Conservation (phyloP, 106 monocot species). For the Xerophyta viscosa region DNA sequence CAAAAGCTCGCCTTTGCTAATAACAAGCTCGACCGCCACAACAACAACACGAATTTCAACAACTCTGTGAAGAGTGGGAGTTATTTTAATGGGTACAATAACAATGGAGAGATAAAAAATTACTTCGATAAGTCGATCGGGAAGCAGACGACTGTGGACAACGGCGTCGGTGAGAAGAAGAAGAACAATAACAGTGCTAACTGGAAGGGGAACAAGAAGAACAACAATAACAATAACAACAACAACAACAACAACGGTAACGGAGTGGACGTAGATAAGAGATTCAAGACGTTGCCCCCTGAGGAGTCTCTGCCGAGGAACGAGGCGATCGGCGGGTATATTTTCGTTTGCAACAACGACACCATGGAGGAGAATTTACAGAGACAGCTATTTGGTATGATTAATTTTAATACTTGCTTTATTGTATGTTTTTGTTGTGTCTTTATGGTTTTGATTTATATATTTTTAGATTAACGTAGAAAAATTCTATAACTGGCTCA, state of each 20-base stretch:
- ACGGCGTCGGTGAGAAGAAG: slow-evolving; percentile 9
- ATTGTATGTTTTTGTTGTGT: neutral
- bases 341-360: slow-evolving; percentile 98
- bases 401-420: too few species aligned
- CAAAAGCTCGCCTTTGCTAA: slow-evolving; percentile 55
- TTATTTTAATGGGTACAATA: slow-evolving; percentile 7
- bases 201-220: slow-evolving; percentile 18
- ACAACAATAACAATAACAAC: too few species aligned
- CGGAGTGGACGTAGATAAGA: slow-evolving; percentile 40
- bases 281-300: slow-evolving; percentile 89
- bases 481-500: too few species aligned
- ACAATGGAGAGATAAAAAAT: slow-evolving; percentile 37
- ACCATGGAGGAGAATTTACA: slow-evolving; percentile 96
- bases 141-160: slow-evolving; percentile 16
- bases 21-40: slow-evolving; percentile 17
- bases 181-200: slow-evolving; percentile 13
- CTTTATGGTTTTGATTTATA: neutral
- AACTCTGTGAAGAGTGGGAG: slow-evolving; percentile 2
- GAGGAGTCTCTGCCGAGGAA: slow-evolving; percentile 79
- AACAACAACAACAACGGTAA: slow-evolving; percentile 17
- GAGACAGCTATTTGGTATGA: slow-evolving; percentile 74
- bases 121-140: slow-evolving; percentile 58
- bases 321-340: slow-evolving; percentile 89
- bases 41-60: slow-evolving; percentile 17
- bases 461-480: too few species aligned